Conservation (phyloP, 2,329 filamentous ascomycete genomes). For the Huntiella decipiens region DNA sequence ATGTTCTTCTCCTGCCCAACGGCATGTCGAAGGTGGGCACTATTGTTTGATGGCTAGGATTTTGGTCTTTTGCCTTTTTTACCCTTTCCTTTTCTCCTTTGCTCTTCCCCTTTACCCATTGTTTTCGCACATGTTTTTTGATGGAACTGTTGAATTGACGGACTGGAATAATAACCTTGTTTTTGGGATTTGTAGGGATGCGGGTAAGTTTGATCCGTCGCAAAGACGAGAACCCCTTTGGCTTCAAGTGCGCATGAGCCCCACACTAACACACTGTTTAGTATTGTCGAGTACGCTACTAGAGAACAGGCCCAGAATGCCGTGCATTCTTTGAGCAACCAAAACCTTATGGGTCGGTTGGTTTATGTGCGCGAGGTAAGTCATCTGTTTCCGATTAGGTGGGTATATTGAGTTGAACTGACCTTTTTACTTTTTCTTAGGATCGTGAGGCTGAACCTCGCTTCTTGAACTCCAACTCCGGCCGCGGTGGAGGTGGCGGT, state of each 20-base stretch:
- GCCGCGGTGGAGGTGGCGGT: slow-evolving; percentile 32
- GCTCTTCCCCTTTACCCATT: slow-evolving; percentile 31
- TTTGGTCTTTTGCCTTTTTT: slow-evolving; percentile 25
- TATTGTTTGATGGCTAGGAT: slow-evolving; percentile 38
- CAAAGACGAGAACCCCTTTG: background rate
- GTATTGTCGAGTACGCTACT: slow-evolving; percentile 99
- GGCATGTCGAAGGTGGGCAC: slow-evolving; percentile 99
- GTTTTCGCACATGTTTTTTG: slow-evolving; percentile 37
- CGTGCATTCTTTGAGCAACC: slow-evolving; percentile 95
- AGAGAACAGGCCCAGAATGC: slow-evolving; percentile 97
- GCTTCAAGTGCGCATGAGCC: background rate
- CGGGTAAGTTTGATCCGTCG: slow-evolving; percentile 51
- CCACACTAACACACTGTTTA: slow-evolving; percentile 19
- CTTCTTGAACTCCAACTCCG: slow-evolving; percentile 50
- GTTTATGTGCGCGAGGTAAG: slow-evolving; percentile 94
- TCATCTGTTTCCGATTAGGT: slow-evolving; percentile 6
- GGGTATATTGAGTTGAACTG: background rate
- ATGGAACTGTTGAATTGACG: slow-evolving; percentile 97
- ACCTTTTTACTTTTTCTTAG: slow-evolving; percentile 25
- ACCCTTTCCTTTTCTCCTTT: slow-evolving; percentile 59
- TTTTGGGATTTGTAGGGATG: slow-evolving; percentile 94
- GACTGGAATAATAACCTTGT: slow-evolving; percentile 52
- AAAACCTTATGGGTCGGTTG: slow-evolving; percentile 94
- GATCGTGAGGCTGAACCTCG: slow-evolving; percentile 96
- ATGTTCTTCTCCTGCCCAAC: slow-evolving; percentile 98